Conservation (phyloP, 2,329 filamentous ascomycete species). For the Dactylellina parvicollis region DNA sequence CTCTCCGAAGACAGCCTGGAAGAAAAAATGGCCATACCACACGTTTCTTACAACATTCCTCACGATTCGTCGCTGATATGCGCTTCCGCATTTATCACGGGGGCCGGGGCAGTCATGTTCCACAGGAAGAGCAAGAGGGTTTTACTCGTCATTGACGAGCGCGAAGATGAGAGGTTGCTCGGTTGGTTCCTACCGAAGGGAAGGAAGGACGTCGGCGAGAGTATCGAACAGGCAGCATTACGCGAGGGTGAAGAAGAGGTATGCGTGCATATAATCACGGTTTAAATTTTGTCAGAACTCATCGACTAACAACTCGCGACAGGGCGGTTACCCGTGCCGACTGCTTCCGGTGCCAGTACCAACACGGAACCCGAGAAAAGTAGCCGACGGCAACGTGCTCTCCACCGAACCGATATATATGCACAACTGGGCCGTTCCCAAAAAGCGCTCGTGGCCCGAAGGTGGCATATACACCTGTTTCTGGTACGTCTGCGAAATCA, state of each 20-base stretch:
- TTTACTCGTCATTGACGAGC: constrained; percentile 41
- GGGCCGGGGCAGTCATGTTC: constrained; percentile 48
- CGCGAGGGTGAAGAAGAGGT: constrained; percentile 54
- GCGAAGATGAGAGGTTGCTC: constrained; percentile 9
- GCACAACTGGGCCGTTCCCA: constrained; percentile 46
- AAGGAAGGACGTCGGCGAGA: constrained; percentile 46
- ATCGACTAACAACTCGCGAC: background rate
- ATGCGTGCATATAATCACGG: background rate
- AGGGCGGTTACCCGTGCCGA: constrained; percentile 47
- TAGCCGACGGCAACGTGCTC: constrained; percentile 3
- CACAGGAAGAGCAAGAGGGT: constrained; percentile 39
- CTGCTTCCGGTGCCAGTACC: constrained; percentile 50
- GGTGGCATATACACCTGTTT: constrained; percentile 50
- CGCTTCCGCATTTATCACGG: constrained; percentile 32
- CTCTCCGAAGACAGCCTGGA: constrained; percentile 35
- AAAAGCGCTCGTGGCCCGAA: constrained; percentile 23
- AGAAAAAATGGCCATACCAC: constrained; percentile 28
- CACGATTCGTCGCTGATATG: constrained; percentile 38
- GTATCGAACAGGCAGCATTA: constrained; percentile 27
- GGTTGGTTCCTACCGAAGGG: constrained; percentile 52
- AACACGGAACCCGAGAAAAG: constrained; percentile 38
- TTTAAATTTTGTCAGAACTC: background rate
- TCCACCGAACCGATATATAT: constrained; percentile 51
- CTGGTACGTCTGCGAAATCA: constrained; percentile 47
- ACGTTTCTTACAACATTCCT: constrained; percentile 34